Percentiles rank a stretch among this genome's conserved stretches.
Evolutionary conservation across 768 basidiomycete genomes (phyloP).

Genomic region (Hortiboletus flavorubellus): DNA sequence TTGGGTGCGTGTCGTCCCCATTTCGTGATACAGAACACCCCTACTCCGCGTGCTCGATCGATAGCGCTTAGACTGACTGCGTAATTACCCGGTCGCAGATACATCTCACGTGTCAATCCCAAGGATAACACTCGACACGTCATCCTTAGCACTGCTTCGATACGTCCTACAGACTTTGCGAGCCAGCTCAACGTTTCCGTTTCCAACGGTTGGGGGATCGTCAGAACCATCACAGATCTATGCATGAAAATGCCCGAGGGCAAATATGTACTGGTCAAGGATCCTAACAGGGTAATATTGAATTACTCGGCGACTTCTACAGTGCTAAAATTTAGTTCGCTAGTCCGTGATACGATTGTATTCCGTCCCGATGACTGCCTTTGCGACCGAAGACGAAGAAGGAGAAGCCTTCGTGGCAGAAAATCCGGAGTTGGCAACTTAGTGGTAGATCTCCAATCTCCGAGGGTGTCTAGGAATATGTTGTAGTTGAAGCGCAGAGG

Average conservation of each 20-base stretch:
- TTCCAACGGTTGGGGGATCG: conserved; percentile 97
- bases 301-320: background rate
- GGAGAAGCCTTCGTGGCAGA: conserved; percentile 41
- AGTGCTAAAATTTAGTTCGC: conserved; percentile 12
- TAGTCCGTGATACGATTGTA: conserved; percentile 94
- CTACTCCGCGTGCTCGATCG: background rate
- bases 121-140: conserved; percentile 95
- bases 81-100: conserved; percentile 46
- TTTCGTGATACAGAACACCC: background rate
- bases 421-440: conserved; percentile 36
- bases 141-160: conserved; percentile 90
- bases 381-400: conserved; percentile 80
- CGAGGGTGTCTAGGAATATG: background rate
- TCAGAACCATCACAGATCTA: conserved; percentile 89
- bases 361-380: conserved; percentile 83
- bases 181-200: conserved; percentile 92
- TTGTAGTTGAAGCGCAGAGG: background rate
- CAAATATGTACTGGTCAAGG: conserved; percentile 95
- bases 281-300: conserved; percentile 86
- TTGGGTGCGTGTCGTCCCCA: conserved; percentile 64
- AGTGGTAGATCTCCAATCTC: conserved; percentile 12
- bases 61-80: conserved; percentile 5
- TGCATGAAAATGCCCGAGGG: conserved; percentile 98
- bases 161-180: conserved; percentile 94
- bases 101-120: conserved; percentile 91